These are phyloP conservation scores for Colletotrichum euphorbiae DNA, from an alignment of 2,329 filamentous ascomycete species.

Conservation along the genomic window DNA sequence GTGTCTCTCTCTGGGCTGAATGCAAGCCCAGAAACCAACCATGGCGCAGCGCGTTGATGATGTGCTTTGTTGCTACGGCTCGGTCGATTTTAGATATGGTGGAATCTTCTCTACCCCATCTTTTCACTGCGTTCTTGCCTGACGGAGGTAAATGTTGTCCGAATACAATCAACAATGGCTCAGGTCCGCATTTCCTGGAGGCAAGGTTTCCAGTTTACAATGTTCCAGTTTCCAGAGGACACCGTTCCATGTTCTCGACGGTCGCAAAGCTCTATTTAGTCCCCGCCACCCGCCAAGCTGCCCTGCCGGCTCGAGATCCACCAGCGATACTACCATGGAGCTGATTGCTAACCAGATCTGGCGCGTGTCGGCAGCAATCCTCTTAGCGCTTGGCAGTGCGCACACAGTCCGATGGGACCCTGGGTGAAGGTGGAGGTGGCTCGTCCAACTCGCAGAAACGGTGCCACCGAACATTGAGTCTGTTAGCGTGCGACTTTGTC, in stretches of 20 bases:
- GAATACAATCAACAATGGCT: neutral
- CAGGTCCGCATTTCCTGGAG: neutral
- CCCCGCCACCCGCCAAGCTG: slow-evolving; percentile 33
- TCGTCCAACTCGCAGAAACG: slow-evolving; percentile 23
- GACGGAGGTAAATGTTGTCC: neutral
- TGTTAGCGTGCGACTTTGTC: too few species aligned
- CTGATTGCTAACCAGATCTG: slow-evolving; percentile 37
- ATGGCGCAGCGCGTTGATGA: slow-evolving; percentile 1
- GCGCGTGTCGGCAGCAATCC: slow-evolving; percentile 23
- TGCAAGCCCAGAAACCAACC: slow-evolving; percentile 4
- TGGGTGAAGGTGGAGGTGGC: slow-evolving; percentile 25
- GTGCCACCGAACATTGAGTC: slow-evolving; percentile 26
- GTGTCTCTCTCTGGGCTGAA: neutral
- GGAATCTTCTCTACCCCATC: neutral
- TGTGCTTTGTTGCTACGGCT: neutral
- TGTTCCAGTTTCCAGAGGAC: slow-evolving; percentile 23
- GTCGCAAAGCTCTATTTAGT: slow-evolving; percentile 15
- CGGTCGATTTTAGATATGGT: neutral
- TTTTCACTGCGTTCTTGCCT: neutral
- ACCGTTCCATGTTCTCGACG: slow-evolving; percentile 30
- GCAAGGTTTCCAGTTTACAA: slow-evolving; percentile 5
- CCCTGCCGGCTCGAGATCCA: slow-evolving; percentile 32
- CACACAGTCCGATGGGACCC: slow-evolving; percentile 15
- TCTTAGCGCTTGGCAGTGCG: slow-evolving; percentile 24
- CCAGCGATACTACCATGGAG: slow-evolving; percentile 33